Evolutionary conservation across 352 stramenopile genomes (phyloP), one percentile per base, ranked within the genome.

Genomic region (Phytophthora sp.): DNA sequence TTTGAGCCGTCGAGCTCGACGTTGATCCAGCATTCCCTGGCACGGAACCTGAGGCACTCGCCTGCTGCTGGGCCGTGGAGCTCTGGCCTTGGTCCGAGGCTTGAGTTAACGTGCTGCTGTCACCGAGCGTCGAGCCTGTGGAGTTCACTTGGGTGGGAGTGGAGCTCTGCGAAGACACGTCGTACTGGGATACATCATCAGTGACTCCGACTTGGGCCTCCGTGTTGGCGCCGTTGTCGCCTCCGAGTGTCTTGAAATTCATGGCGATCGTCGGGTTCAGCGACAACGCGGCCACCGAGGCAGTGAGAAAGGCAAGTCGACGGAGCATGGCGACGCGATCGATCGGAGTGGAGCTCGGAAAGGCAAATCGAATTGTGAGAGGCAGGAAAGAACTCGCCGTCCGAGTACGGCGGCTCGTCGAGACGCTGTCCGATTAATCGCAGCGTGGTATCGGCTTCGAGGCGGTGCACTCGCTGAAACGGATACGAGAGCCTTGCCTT

Each of bases 321-420:
- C 37, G 54, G 26, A 69, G 15, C 61, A 69, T 69, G 45, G 12
- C 12, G 26, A 31, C 39, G 24, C 30, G 27, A 3, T 45, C 32
- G 38, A 26, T 45, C 34, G 38, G 17, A 39, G 24, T 32, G 59
- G n/a, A 11, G 35, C 39, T 57, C 8, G 51, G n/a, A 23, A 13
- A 13, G 37, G 20, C 23, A 46, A 65, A 55, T 69, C 32, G 53
- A 60, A 34, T 60, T 46, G 54, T 69, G 54, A 59, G 20, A 30
- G 48, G 18, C 20, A 20, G 13, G 35, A 43, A 24, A 15, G 35
- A 43, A 4, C 39, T 30, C 17, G 44, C 54, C 54, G 61, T 69
- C 55, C 61, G 61, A 59, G 54, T 3, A 30, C 27, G 21, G 27
- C 37, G 52, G 31, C 17, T 2, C 15, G 27, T 67, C 55, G 41